Conservation (phyloP, 306 rosid genomes). For the Lotus japonicus region DNA sequence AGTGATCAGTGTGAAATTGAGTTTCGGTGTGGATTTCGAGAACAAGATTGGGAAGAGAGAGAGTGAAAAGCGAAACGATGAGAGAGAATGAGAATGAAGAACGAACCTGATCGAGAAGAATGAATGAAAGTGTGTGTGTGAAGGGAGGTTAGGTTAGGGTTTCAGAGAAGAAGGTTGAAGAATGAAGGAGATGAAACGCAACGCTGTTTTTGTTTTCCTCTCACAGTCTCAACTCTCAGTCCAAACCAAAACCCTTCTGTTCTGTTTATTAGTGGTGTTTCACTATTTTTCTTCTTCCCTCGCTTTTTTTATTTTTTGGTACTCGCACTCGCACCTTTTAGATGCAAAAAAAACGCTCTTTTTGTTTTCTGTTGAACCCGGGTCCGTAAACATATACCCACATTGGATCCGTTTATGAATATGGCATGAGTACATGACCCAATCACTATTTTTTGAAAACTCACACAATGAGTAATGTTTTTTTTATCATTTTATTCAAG, state of each 20-base stretch:
- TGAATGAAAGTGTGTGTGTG: neutral
- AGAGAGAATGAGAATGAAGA: neutral
- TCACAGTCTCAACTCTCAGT: constrained; percentile 5
- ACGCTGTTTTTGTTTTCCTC: neutral
- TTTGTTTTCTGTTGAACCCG: neutral
- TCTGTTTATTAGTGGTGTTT: neutral
- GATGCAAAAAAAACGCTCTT: neutral
- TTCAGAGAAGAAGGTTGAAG: neutral
- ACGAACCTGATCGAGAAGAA: constrained; percentile 26
- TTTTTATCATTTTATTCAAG: too few relatives aligned
- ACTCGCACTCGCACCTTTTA: neutral
- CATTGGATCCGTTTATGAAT: neutral
- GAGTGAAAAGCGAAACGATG: neutral
- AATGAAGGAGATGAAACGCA: neutral
- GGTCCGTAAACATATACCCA: neutral
- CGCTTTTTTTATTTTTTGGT: neutral
- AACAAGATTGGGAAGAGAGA: neutral
- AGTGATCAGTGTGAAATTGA: neutral
- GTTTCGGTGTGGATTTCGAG: neutral
- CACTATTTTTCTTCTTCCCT: neutral
- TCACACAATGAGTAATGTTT: too few relatives aligned
- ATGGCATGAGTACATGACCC: constrained; percentile 13
- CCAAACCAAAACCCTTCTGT: constrained; percentile 17
- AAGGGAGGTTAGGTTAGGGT: constrained; percentile 26
- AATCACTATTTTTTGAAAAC: too few relatives aligned